Percentiles rank a stretch among this genome's conserved stretches.
Evolutionary conservation across 257 asterid species (phyloP).

Genomic region (Linaria vulgaris): DNA sequence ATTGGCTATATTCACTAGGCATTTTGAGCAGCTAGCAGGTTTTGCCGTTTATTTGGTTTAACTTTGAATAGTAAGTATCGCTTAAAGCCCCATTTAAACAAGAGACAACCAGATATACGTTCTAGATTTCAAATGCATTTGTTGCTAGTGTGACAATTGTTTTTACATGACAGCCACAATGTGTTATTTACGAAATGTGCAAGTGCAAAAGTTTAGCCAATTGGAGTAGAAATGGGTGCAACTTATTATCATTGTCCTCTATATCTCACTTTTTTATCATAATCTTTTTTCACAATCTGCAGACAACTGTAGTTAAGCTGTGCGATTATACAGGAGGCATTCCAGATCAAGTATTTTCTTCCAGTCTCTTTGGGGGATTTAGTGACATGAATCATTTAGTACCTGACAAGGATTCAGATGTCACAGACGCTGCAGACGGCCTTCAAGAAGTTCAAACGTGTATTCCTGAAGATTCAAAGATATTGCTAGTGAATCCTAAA

Average conservation of each 20-base stretch:
- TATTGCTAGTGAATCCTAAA: constrained; percentile 37
- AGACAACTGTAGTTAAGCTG: constrained; percentile 46
- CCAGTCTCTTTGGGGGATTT: constrained; percentile 37
- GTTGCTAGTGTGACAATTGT: too few relatives aligned
- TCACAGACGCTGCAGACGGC: constrained; percentile 37
- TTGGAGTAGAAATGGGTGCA: neutral
- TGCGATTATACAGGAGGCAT: constrained; percentile 32
- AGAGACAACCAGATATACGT: too few relatives aligned
- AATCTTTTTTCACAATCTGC: constrained; percentile 37
- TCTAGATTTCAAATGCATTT: too few relatives aligned
- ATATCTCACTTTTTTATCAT: neutral
- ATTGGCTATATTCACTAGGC: too few relatives aligned
- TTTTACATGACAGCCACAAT: too few relatives aligned
- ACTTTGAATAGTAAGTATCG: too few relatives aligned
- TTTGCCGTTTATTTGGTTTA: too few relatives aligned
- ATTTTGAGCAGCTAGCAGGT: too few relatives aligned
- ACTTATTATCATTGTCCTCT: neutral
- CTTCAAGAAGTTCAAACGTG: constrained; percentile 40
- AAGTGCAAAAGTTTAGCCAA: neutral
- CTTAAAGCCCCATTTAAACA: too few relatives aligned
- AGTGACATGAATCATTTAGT: constrained; percentile 52
- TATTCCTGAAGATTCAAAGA: constrained; percentile 16
- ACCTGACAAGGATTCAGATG: constrained; percentile 67
- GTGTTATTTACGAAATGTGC: neutral
- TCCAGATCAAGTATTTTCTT: constrained; percentile 48